Base-by-base conservation (phyloP, 2,329 filamentous ascomycete species). In the Basipetospora chlamydospora region DNA sequence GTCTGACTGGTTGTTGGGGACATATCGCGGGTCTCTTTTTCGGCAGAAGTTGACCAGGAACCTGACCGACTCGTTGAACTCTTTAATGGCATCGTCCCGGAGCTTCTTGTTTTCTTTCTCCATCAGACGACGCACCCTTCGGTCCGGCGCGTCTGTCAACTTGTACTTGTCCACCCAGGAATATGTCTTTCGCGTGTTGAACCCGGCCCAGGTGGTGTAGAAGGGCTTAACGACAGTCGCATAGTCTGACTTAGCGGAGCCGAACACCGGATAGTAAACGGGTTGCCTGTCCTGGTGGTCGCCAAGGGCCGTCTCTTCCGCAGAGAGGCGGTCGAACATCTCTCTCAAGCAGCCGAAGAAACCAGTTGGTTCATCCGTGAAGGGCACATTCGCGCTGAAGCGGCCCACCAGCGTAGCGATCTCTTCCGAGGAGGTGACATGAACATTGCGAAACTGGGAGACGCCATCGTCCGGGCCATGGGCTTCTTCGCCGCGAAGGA, bases 81-180 rank as follows among this genome's bases (percentile, higher is more conserved):
- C 83, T 39, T 80, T 73, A 9, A 81, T 73, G 3, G 77, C 85
- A 37, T 88, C 81, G 15, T 95, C 87, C 36, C 90, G 73, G 17
- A 80, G 58, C 44, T 80, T 81, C 47, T 77, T 82, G 55, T 98
- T 98, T 53, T 95, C 88, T 56, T 94, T 95, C 52, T 96, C 90
- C 77, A 96, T 93, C 26, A 84, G 50, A 22, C 90, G 73, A 35
- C 88, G 76, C 12, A 84, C 67, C 26, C 80, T 73, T 35, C 90
- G 76, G 57, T 98, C 88, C 2, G 86, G 85, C 1, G 86, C 88
- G 47, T 95, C 86, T 0, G 80, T 79, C 15, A 86, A 67, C 34
- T 80, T 71, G 57, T 92, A 90, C 42, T 74, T 70, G 52, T 98
- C 87, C 52, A 79, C 82, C 88, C 90, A 98, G 1, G 80, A 67